phyloP scores from a whole-genome alignment of 768 basidiomycete species.

The Leccinum incarnatum region DNA sequence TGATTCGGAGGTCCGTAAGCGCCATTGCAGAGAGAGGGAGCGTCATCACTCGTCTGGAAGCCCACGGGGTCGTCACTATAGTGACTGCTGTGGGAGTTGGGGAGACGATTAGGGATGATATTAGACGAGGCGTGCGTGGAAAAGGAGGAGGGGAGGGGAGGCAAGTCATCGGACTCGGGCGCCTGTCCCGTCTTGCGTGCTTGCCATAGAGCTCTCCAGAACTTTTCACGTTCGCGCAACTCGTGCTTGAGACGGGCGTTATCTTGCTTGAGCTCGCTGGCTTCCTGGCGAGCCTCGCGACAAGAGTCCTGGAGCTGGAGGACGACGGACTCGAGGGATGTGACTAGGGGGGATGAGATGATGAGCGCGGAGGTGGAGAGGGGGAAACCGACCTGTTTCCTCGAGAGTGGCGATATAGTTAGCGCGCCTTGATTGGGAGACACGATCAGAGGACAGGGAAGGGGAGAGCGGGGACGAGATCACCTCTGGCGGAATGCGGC shows the following conservation, averaged over 20 bases:
- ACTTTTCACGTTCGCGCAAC: slow-evolving; percentile 68
- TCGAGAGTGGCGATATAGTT: slow-evolving; percentile 88
- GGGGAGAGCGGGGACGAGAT: slow-evolving; percentile 5
- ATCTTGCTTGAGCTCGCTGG: slow-evolving; percentile 61
- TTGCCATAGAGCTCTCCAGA: slow-evolving; percentile 69
- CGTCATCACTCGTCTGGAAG: slow-evolving; percentile 51
- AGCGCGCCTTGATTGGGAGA: slow-evolving; percentile 45
- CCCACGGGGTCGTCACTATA: slow-evolving; percentile 42
- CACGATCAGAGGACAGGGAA: slow-evolving; percentile 21
- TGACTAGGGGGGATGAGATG: slow-evolving; percentile 46
- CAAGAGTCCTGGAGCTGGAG: slow-evolving; percentile 80
- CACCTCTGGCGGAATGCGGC: slow-evolving; percentile 74
- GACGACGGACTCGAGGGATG: slow-evolving; percentile 81
- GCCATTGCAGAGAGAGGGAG: slow-evolving; percentile 41
- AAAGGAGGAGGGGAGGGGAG: slow-evolving; percentile 47
- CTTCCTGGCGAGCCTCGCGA: slow-evolving; percentile 61
- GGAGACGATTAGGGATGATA: slow-evolving; percentile 36
- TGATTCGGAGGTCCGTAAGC: slow-evolving; percentile 43
- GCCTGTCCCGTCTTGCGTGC: slow-evolving; percentile 55
- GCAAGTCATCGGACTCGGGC: slow-evolving; percentile 51
- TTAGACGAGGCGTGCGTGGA: slow-evolving; percentile 33
- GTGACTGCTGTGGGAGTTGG: slow-evolving; percentile 36
- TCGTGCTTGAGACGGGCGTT: slow-evolving; percentile 63
- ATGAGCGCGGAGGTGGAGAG: slow-evolving; percentile 10
- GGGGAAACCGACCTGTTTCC: slow-evolving; percentile 56